Base-by-base conservation (phyloP, 805 yeast species). In the Yarrowia deformans region DNA sequence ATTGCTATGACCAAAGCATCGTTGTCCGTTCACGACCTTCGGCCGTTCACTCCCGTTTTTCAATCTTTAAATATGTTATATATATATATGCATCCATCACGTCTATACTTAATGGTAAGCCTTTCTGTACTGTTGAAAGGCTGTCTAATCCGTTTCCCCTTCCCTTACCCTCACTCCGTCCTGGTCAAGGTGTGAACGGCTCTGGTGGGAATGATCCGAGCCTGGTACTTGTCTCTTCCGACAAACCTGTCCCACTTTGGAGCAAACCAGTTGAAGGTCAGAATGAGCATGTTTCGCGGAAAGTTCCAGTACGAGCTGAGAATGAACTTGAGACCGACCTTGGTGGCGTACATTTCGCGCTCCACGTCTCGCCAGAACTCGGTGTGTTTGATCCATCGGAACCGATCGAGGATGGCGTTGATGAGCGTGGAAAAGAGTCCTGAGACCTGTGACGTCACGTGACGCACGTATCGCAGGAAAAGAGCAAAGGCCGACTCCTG, bases 221-320 rank as follows among this genome's bases (percentile, higher is more conserved):
- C 39, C 49, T 58, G 64, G 49, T 43, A 60, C 35, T 52, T 63
- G 32, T 78, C 76, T 23, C 83, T 84, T n/a, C 97, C 97, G 69
- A 91, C 83, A 75, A 91, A 90, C 45, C 76, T 77, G 74, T 89
- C 88, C 97, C 97, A 94, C 77, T 85, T 82, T 48, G 82, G 80
- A 70, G 83, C 84, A 45, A 85, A 56, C 70, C 87, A 81, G 68
- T 82, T 79, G 61, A 92, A 72, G 10, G 79, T 72, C 69, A 86
- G 72, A 45, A 84, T 83, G 79, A 84, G 86, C 0, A 90, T 49
- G 68, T 87, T 84, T 69, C 81, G 81, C 12, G 98, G 98, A 71
- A 94, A 84, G 48, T 87, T 83, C 61, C 82, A 73, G 78, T 94
- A 93, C 58, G 97, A 87, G 34, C 78, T 75, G 68, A 85, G 77